phyloP scores from a whole-genome alignment of 495 filamentous ascomycete genomes.

The Neurospora hispaniola region DNA sequence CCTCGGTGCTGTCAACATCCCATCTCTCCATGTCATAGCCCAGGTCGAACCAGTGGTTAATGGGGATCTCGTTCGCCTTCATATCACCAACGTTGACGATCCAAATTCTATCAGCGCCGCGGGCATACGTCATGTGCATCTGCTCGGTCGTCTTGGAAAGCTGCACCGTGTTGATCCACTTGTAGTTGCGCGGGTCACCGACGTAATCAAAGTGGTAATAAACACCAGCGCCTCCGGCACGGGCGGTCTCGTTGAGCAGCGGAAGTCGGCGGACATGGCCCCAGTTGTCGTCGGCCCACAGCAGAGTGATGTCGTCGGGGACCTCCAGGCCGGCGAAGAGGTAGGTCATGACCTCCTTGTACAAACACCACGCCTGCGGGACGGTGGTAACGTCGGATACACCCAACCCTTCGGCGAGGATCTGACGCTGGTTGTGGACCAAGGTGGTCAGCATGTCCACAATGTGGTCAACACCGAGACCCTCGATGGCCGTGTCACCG shows the following conservation, averaged over 20 bases:
- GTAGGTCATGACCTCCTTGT: conserved; percentile 62
- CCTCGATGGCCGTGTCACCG: conserved; percentile 50
- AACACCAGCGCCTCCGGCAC: conserved; percentile 57
- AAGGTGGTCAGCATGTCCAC: conserved; percentile 46
- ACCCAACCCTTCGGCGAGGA: conserved; percentile 45
- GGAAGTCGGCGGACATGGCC: conserved; percentile 59
- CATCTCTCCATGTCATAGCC: conserved; percentile 51
- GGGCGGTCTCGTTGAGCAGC: conserved; percentile 45
- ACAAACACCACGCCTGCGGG: conserved; percentile 64
- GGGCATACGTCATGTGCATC: conserved; percentile 51
- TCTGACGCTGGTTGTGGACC: conserved; percentile 47
- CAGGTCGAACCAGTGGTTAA: conserved; percentile 56
- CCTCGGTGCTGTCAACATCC: conserved; percentile 41
- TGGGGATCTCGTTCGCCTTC: conserved; percentile 58
- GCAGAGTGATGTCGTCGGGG: conserved; percentile 61
- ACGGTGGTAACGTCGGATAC: conserved; percentile 41
- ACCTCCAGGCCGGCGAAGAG: conserved; percentile 53
- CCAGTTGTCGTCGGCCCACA: conserved; percentile 72
- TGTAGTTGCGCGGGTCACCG: conserved; percentile 52
- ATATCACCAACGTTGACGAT: conserved; percentile 69
- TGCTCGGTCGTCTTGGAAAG: conserved; percentile 53
- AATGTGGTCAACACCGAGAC: conserved; percentile 46
- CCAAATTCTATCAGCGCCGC: conserved; percentile 59
- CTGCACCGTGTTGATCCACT: conserved; percentile 65
- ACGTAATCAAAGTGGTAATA: conserved; percentile 74